Evolutionary conservation across 345 rosid species (phyloP), one percentile per base, ranked within the genome.

Genomic region (Citrus maxima): DNA sequence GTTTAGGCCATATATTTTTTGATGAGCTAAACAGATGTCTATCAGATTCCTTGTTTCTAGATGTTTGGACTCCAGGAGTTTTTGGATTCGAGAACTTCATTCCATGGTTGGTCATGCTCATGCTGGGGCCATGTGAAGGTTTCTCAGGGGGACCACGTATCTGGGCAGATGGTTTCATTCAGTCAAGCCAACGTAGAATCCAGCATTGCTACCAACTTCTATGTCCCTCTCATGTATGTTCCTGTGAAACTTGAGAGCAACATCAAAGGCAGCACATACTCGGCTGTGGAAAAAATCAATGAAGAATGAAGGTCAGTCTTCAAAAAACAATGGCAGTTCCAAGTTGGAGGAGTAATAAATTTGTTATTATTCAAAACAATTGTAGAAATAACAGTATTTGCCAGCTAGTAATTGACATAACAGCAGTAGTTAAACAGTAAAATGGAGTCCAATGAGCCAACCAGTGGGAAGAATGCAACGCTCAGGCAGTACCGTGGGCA

Each of bases 131-230:
- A 61, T 61, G 76, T 28, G 86, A 78, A 25, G 80, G 72, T 70
- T 76, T 85, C 68, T 71, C 82, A 1, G 81, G 56, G 85, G 42
- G 42, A 46, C 77, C 83, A 58, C 94, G 93, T 63, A 96, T 96
- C 79, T 89, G 90, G 73, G 99, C 98, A 14, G 97, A 88, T 25
- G 99, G 97, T 81, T 93, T 96, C 93, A 89, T 88, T 62, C 86
- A 75, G 79, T 94, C 92, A 32, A 96, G 95, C 91, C 91, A 96
- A 51, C 92, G 91, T 38, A 93, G 89, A 66, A 96, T 90, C 94
- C 98, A 80, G 87, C 79, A 80, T 89, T 93, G 71, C 93, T 79
- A 77, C 99, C 99, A 54, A 96, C 95, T 86, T 90, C 92, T 71
- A 94, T 80, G 84, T 96, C 98, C 82, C 99, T 30, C 32, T 30